These are phyloP conservation scores for Lycium barbarum DNA, from an alignment of 257 asterid species.

Conservation along the genomic window DNA sequence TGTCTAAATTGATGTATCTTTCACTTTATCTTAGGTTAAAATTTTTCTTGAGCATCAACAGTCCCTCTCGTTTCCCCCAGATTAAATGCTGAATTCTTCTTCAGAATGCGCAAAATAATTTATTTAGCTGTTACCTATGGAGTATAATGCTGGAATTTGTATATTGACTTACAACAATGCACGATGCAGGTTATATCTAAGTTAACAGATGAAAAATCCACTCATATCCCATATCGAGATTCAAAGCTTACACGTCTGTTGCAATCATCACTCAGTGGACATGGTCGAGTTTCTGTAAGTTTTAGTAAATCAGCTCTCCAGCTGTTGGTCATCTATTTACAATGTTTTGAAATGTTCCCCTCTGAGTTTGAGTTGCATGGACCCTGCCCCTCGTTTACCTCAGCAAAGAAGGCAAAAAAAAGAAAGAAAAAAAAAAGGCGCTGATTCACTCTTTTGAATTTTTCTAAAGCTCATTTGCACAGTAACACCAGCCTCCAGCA, in stretches of 20 bases:
- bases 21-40: background rate
- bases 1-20: slow-evolving; percentile 26
- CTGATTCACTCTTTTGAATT: slow-evolving; percentile 39
- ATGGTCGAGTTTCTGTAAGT: slow-evolving; percentile 83
- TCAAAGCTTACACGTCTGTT: slow-evolving; percentile 83
- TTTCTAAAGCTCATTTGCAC: slow-evolving; percentile 82
- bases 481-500: slow-evolving; percentile 82
- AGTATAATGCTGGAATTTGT: background rate
- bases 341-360: background rate
- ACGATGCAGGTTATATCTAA: slow-evolving; percentile 73
- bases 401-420: background rate
- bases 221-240: slow-evolving; percentile 86
- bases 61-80: background rate
- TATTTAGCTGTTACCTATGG: background rate
- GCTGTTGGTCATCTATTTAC: slow-evolving; percentile 27
- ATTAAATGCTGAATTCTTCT: background rate
- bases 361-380: slow-evolving; percentile 15
- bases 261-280: slow-evolving; percentile 90
- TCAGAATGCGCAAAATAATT: background rate
- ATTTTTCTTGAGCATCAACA: background rate
- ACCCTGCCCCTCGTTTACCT: background rate
- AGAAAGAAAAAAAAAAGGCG: slow-evolving; percentile 9
- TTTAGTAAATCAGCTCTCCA: slow-evolving; percentile 31
- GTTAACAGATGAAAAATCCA: slow-evolving; percentile 79
- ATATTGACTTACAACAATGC: slow-evolving; percentile 22